These are phyloP conservation scores for Oidiodendron maius DNA, from an alignment of 495 filamentous ascomycete species.

Conservation along the genomic window DNA sequence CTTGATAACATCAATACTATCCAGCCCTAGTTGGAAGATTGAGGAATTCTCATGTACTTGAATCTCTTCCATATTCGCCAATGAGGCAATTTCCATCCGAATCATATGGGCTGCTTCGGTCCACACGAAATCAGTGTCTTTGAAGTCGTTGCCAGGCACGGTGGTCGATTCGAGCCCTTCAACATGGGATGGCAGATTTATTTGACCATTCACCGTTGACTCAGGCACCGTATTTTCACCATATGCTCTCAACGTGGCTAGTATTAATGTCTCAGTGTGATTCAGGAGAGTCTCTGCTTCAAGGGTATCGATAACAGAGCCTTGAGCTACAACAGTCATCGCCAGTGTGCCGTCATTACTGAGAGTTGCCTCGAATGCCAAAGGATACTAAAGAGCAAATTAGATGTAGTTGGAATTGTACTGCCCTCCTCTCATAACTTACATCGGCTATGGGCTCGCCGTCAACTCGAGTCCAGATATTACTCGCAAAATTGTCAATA, in stretches of 20 bases:
- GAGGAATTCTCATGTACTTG: slow-evolving; percentile 64
- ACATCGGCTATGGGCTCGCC: slow-evolving; percentile 44
- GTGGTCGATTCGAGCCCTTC: not conserved
- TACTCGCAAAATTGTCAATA: slow-evolving; percentile 12
- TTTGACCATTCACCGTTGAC: not conserved
- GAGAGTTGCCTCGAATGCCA: slow-evolving; percentile 67
- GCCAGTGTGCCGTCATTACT: slow-evolving; percentile 32
- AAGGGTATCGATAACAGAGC: slow-evolving; percentile 25
- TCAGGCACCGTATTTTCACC: not conserved
- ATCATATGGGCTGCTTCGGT: slow-evolving; percentile 40
- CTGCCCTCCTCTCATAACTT: slow-evolving; percentile 13
- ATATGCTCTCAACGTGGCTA: slow-evolving; percentile 2
- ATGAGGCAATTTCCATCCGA: slow-evolving; percentile 50
- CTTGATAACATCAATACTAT: slow-evolving; percentile 75
- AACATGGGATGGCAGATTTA: not conserved
- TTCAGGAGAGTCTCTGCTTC: slow-evolving; percentile 32
- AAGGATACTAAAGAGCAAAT: slow-evolving; percentile 43
- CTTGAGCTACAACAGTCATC: slow-evolving; percentile 49
- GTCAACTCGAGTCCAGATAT: slow-evolving; percentile 51
- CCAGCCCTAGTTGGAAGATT: slow-evolving; percentile 79
- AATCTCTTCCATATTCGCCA: slow-evolving; percentile 46
- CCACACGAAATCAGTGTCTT: slow-evolving; percentile 43
- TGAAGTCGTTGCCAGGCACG: not conserved
- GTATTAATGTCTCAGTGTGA: slow-evolving; percentile 25
- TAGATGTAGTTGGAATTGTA: slow-evolving; percentile 5